These are phyloP conservation scores for Solanum chmielewskii DNA, from an alignment of 257 asterid species.

Conservation along the genomic window DNA sequence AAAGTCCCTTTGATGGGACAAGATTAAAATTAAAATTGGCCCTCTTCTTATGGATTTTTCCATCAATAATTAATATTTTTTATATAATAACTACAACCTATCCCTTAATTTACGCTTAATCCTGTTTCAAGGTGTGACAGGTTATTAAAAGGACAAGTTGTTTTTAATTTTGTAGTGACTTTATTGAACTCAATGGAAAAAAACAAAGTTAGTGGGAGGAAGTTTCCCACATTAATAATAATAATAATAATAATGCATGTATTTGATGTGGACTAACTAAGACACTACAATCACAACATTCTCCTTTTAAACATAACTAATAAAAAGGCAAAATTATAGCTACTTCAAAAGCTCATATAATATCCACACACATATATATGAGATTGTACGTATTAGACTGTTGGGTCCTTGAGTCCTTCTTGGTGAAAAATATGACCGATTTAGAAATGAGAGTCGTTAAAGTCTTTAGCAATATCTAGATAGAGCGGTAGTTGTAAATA, in stretches of 20 bases:
- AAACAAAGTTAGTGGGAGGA: not conserved
- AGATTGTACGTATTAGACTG: not conserved
- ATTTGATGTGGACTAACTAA: conserved; percentile 19
- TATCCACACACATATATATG: not conserved
- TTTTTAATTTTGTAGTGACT: not conserved
- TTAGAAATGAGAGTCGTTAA: not conserved
- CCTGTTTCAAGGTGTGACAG: not conserved
- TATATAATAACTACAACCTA: not conserved
- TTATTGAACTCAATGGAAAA: not conserved
- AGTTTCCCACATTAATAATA: not conserved
- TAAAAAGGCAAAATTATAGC: not conserved
- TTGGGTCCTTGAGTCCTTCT: not conserved
- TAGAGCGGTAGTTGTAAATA: not conserved
- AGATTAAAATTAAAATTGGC: not conserved
- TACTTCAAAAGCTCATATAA: not conserved
- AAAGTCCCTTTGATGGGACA: conserved; percentile 1
- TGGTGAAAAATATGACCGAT: not conserved
- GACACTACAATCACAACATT: conserved; percentile 23
- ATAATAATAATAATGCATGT: conserved; percentile 7
- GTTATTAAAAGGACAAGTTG: not conserved
- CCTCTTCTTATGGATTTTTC: not conserved
- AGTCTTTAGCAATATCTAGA: not conserved
- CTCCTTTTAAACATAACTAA: conserved; percentile 10
- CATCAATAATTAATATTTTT: not conserved
- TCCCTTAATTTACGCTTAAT: not conserved